Base-by-base conservation (phyloP, 495 filamentous ascomycete genomes). In the Stereocaulon alpinum region DNA sequence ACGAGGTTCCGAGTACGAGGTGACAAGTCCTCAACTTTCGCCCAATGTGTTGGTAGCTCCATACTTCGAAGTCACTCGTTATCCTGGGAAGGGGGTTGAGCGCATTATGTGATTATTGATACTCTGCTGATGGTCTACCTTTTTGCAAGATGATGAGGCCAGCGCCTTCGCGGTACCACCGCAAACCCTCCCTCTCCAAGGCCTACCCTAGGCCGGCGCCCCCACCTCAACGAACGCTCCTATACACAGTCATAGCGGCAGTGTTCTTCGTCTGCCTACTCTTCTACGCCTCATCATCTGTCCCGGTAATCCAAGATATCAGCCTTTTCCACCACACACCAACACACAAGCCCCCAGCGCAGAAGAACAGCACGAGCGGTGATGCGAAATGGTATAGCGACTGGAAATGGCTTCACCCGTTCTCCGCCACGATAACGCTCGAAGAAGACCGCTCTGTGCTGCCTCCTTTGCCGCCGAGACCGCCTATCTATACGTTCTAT, bases 401-500 rank as follows among this genome's bases (percentile, higher is more conserved):
- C 69, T 91, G 83, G 82, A 86, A 84, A 68, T 96, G 92, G 92
- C 73, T 87, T 60, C 85, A 86, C 61, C 91, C 91, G 15, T 97
- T 96, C 71, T 96, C 91, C 42, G 89, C 83, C 32, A 80, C 83
- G 30, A 80, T 93, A 49, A 94, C 91, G 0, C 77, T 89, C 40
- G 91, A 96, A 64, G 91, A 95, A 71, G 83, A 84, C 61, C 79
- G 91, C 48, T 84, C 87, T n/a, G 82, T 96, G 58, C 83, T 98
- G 4, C 93, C 93, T 58, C 86, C 90, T 4, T 70, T 91, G n/a
- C 68, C 63, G 24, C 73, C 82, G 41, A 81, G 92, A 34, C 83
- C 86, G 18, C 80, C 83, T n/a, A 83, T 97, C 47, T 97, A 96
- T 71, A 95, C 91, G 54, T 98, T 89, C 70, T 95, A 95, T 67